Percentiles rank a stretch among this genome's conserved stretches.
These are phyloP conservation scores for Beta vulgaris DNA, from an alignment of 148 eudicot species.

Conservation along the genomic window DNA sequence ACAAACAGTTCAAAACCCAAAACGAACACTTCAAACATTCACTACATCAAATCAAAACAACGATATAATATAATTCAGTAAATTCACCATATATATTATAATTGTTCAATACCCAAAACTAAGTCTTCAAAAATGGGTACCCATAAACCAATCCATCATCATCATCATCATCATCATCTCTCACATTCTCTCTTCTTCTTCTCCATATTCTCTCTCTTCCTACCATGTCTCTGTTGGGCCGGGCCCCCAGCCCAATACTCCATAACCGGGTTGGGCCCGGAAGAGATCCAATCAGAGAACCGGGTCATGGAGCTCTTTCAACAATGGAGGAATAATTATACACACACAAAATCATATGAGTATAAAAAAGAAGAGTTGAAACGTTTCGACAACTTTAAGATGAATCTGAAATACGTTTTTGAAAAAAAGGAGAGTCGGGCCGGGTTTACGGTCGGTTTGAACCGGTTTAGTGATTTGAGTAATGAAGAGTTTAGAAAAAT, in stretches of 20 bases:
- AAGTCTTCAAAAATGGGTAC: constrained; percentile 20
- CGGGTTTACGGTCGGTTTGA: constrained; percentile 50
- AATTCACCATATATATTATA: not conserved
- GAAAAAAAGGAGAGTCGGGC: constrained; percentile 34
- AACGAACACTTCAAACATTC: not conserved
- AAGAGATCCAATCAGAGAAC: constrained; percentile 31
- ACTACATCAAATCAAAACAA: not conserved
- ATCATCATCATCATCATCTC: not conserved
- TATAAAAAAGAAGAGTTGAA: constrained; percentile 33
- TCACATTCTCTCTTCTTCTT: constrained; percentile 21
- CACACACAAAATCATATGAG: constrained; percentile 36
- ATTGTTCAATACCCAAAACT: too few species aligned
- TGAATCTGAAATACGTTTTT: constrained; percentile 41
- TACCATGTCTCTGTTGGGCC: constrained; percentile 5
- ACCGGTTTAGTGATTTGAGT: constrained; percentile 68
- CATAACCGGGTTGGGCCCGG: constrained; percentile 30
- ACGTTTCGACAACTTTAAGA: constrained; percentile 45
- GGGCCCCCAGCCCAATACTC: constrained; percentile 40
- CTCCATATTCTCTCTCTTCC: not conserved
- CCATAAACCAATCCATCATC: constrained; percentile 14
- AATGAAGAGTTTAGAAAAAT: constrained; percentile 53
- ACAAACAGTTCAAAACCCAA: too few species aligned
- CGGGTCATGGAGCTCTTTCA: constrained; percentile 41
- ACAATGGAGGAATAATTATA: constrained; percentile 53
- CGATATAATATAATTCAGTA: too few species aligned